Conservation (phyloP, 2,329 filamentous ascomycete genomes). For the Botryotinia convoluta region DNA sequence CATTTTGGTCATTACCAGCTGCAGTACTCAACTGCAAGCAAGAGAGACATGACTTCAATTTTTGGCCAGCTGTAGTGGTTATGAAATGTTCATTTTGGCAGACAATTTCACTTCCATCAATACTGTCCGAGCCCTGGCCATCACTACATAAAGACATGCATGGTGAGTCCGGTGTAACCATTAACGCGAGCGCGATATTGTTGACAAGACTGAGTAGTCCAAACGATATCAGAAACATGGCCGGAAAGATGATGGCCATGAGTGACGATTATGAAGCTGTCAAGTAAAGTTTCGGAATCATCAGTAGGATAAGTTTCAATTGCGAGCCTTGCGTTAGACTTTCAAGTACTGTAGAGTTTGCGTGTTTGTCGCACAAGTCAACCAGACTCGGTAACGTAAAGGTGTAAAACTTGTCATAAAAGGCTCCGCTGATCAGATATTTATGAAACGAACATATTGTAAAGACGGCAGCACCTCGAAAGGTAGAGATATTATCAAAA, state of each 20-base stretch:
- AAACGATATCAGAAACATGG: constrained; percentile 9
- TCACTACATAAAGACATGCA: constrained; percentile 48
- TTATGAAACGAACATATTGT: neutral
- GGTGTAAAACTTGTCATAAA: neutral
- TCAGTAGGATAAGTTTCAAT: neutral
- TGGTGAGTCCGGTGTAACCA: constrained; percentile 50
- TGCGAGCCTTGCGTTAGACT: neutral
- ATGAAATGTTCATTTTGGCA: constrained; percentile 33
- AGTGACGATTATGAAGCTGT: neutral
- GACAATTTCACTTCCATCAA: constrained; percentile 46
- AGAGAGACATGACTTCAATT: constrained; percentile 33
- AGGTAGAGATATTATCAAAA: neutral
- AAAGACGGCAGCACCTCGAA: neutral
- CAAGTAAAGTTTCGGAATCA: neutral
- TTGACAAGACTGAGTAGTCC: neutral
- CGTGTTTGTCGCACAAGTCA: neutral
- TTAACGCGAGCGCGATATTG: constrained; percentile 37
- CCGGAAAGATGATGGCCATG: neutral
- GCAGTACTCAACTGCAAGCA: constrained; percentile 36
- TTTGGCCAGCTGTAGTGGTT: constrained; percentile 28
- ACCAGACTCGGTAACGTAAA: neutral
- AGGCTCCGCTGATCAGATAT: neutral
- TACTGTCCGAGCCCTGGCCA: constrained; percentile 41
- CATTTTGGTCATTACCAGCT: constrained; percentile 27
- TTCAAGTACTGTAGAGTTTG: neutral